Evolutionary conservation across 2,329 filamentous ascomycete species (phyloP).

Genomic region (Teratosphaeriaceae sp.): DNA sequence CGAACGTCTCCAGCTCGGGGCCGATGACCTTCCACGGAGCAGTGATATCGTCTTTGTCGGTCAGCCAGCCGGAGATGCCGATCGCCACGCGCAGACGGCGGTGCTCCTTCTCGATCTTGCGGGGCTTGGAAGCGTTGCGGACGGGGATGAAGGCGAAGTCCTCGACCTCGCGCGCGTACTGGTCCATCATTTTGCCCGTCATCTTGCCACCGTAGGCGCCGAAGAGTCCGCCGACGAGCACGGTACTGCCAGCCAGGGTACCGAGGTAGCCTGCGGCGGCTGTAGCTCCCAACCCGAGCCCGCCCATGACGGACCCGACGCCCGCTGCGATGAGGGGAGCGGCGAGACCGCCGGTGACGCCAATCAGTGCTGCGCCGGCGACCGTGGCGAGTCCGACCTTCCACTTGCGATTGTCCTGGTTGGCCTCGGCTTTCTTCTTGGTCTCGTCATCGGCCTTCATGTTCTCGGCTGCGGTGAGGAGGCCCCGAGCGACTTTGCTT

Average conservation of each 20-base stretch:
- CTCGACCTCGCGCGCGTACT: slow-evolving; percentile 77
- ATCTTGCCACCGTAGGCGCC: slow-evolving; percentile 85
- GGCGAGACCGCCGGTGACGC: slow-evolving; percentile 71
- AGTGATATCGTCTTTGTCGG: slow-evolving; percentile 62
- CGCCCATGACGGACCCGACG: slow-evolving; percentile 71
- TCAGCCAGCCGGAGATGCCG: slow-evolving; percentile 76
- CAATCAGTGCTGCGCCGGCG: slow-evolving; percentile 81
- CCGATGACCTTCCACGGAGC: slow-evolving; percentile 74
- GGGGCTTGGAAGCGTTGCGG: slow-evolving; percentile 50
- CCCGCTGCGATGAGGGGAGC: slow-evolving; percentile 71
- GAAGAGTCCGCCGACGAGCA: slow-evolving; percentile 81
- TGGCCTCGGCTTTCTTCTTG: slow-evolving; percentile 63
- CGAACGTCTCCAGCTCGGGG: slow-evolving; percentile 68
- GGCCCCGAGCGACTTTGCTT: slow-evolving; percentile 62
- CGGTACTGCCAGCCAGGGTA: slow-evolving; percentile 68
- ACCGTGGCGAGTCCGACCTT: slow-evolving; percentile 84
- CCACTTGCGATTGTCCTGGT: slow-evolving; percentile 59
- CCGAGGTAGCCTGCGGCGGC: slow-evolving; percentile 75
- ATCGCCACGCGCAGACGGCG: slow-evolving; percentile 67
- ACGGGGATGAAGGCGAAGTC: slow-evolving; percentile 84
- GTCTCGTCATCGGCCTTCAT: slow-evolving; percentile 74
- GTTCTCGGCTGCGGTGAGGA: slow-evolving; percentile 68
- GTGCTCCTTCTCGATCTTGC: slow-evolving; percentile 43
- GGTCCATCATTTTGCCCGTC: slow-evolving; percentile 78
- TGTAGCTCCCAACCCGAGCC: slow-evolving; percentile 65